Conservation (phyloP, 2,329 filamentous ascomycete genomes). For the Pseudodiploospora longispora region DNA sequence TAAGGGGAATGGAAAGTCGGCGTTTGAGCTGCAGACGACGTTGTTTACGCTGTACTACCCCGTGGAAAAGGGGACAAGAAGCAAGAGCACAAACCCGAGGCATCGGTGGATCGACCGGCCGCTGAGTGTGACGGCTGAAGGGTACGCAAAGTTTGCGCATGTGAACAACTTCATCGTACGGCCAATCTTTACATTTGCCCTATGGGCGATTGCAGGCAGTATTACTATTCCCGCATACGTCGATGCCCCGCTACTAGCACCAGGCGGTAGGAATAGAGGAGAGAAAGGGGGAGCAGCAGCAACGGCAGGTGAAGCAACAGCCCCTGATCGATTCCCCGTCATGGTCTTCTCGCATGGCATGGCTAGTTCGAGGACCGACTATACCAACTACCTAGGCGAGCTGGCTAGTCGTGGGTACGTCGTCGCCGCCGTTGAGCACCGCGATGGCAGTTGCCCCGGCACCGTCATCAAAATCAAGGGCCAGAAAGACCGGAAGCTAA, state of each 20-base stretch:
- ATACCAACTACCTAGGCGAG: constrained; percentile 43
- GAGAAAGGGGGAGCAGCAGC: neutral
- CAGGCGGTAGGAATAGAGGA: neutral
- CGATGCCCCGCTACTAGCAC: constrained; percentile 31
- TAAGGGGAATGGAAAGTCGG: constrained; percentile 25
- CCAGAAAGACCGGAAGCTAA: constrained; percentile 18
- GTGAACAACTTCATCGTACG: constrained; percentile 35
- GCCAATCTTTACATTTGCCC: constrained; percentile 32
- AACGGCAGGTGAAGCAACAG: constrained; percentile 8
- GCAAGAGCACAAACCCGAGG: constrained; percentile 17
- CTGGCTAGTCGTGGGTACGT: constrained; percentile 41
- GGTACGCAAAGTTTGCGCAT: constrained; percentile 37
- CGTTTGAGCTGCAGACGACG: constrained; percentile 38
- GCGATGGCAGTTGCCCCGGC: constrained; percentile 43
- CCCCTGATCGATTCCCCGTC: constrained; percentile 29
- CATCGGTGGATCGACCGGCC: constrained; percentile 39
- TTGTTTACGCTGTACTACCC: constrained; percentile 45
- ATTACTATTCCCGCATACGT: constrained; percentile 41
- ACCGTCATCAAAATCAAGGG: constrained; percentile 28
- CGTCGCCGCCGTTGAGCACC: constrained; percentile 43
- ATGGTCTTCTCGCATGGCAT: constrained; percentile 46
- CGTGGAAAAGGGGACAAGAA: constrained; percentile 19
- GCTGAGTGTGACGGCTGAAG: constrained; percentile 34
- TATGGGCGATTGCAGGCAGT: constrained; percentile 33
- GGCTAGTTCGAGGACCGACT: constrained; percentile 41